Evolutionary conservation across 2,329 filamentous ascomycete genomes (phyloP).

Genomic region (Trichophyton benhamiae): DNA sequence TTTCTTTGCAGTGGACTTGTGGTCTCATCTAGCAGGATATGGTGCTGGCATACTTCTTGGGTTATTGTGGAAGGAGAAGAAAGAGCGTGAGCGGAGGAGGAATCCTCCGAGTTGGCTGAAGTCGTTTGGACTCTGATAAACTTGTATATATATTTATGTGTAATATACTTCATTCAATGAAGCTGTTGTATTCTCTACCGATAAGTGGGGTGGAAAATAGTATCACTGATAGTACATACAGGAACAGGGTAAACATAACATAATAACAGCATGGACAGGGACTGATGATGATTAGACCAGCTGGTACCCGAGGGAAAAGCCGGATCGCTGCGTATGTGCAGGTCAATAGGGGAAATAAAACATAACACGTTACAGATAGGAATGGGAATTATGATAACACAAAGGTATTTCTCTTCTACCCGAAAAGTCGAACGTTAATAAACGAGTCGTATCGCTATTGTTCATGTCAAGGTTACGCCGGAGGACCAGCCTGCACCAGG

Average conservation of each 20-base stretch:
- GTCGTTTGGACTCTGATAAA: background rate
- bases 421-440: too few species aligned
- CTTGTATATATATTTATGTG: background rate
- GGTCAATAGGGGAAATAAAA: background rate
- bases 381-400: background rate
- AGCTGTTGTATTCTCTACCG: too few species aligned
- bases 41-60: slow-evolving; percentile 24
- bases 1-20: slow-evolving; percentile 28
- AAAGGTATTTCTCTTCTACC: background rate
- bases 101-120: background rate
- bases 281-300: background rate
- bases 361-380: background rate
- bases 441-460: too few species aligned
- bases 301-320: background rate
- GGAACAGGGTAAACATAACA: background rate
- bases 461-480: background rate
- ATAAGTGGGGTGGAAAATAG: background rate
- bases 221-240: background rate
- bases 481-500: background rate
- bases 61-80: slow-evolving; percentile 15
- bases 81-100: slow-evolving; percentile 13
- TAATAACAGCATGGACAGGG: background rate
- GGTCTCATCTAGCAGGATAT: slow-evolving; percentile 34
- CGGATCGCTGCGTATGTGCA: too few species aligned
- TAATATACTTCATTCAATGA: background rate